These are phyloP conservation scores for Pyropia haitanensis DNA, from an alignment of 23 red algal species.

Conservation along the genomic window DNA sequence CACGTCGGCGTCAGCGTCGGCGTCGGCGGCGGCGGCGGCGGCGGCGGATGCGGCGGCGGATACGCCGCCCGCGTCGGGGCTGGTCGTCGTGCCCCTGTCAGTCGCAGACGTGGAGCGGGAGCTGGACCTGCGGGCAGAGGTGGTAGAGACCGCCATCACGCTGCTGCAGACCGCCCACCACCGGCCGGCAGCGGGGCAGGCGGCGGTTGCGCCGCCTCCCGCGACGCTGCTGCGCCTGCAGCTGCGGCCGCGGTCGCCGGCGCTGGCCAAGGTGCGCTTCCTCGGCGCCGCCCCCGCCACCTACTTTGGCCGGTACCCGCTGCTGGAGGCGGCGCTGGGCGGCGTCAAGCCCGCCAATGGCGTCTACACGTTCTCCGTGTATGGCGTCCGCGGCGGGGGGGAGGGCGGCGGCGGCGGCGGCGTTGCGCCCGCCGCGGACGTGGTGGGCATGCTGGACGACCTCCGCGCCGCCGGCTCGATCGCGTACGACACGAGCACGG, in stretches of 20 bases:
- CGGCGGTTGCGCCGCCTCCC: too few species aligned
- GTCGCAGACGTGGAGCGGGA: constrained; percentile 6
- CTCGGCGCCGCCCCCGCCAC: neutral
- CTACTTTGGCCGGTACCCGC: constrained; percentile 8
- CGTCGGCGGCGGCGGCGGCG: neutral
- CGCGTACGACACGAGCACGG: too few species aligned
- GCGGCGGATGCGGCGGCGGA: neutral
- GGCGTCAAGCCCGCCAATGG: too few species aligned
- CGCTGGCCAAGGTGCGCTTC: constrained; percentile 14
- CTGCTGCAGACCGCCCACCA: constrained; percentile 5
- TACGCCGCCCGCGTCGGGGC: neutral
- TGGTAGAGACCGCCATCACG: constrained; percentile 28
- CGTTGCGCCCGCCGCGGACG: too few species aligned
- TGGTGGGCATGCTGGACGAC: too few species aligned
- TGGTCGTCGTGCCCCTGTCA: constrained; percentile 7
- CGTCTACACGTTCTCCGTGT: too few species aligned
- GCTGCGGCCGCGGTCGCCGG: neutral
- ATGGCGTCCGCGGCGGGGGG: too few species aligned
- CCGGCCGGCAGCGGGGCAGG: too few species aligned
- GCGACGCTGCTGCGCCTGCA: neutral
- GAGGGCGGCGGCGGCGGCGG: too few species aligned
- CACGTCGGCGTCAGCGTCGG: neutral
- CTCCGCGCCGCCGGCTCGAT: too few species aligned
- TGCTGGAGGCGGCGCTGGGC: too few species aligned
- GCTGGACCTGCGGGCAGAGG: constrained; percentile 26